Evolutionary conservation across 768 basidiomycete genomes (phyloP), one percentile per base, ranked within the genome.

Genomic region (Polyporus arcularius): DNA sequence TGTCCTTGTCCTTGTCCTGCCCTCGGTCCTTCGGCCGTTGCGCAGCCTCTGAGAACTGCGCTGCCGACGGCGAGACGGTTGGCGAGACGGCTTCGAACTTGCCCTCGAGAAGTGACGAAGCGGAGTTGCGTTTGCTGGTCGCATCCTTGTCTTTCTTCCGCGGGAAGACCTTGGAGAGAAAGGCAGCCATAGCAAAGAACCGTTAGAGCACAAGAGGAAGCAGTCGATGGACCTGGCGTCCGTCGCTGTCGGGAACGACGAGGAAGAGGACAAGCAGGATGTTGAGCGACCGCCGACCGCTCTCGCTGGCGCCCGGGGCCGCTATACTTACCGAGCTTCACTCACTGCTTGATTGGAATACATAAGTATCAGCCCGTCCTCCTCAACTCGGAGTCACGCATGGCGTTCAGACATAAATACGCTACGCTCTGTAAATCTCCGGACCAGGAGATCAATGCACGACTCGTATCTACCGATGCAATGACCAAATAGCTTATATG

Each of bases 121-220:
- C 77, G 11, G 78, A 76, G 32, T 66, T 41, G 16, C 74, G 74
- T 28, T 76, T 74, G 62, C 60, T 58, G 48, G 69, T 68, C 41
- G 75, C 67, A 35, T 79, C 76, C 67, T 80, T 80, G 66, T 86
- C 86, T 75, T 82, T 88, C 76, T 84, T 90, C 74, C 89, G 84
- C 75, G 85, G 85, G 68, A 90, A 87, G 67, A 91, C 86, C 71
- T 88, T 91, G 73, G 86, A 84, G 69, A 91, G 74, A 78, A 91
- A 89, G 63, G 87, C 86, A 73, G 87, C 78, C 80, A 81, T 81
- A 21, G 47, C 45, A 46, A 18, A 40, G 45, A 42, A 16, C 21
- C 21, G 39, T 21, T 35, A 35, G 52, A 39, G 53, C n/a, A n/a
- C n/a, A n/a, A 43, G 28, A 30, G 53, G n/a, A n/a, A 55, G 39